phyloP scores from a whole-genome alignment of 768 basidiomycete species.

The Lactifluus echinatus region DNA sequence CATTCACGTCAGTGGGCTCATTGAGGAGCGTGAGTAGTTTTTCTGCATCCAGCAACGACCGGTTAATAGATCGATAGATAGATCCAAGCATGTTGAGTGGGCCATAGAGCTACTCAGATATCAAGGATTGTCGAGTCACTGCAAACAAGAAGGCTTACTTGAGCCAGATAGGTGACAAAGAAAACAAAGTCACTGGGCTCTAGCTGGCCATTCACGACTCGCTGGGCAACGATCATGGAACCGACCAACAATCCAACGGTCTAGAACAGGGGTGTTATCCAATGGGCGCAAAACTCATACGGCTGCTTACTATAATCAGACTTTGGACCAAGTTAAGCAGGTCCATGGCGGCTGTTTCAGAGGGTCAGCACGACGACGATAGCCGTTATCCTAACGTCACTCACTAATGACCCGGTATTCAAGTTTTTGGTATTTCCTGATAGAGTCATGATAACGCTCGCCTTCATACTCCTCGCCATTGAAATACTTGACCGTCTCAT shows the following conservation, averaged over 20 bases:
- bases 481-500: slow-evolving; percentile 85
- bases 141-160: slow-evolving; percentile 37
- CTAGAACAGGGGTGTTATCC: slow-evolving; percentile 27
- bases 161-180: slow-evolving; percentile 76
- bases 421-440: slow-evolving; percentile 62
- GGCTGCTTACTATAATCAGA: slow-evolving; percentile 57
- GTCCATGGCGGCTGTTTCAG: slow-evolving; percentile 51
- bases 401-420: slow-evolving; percentile 68
- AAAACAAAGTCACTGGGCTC: slow-evolving; percentile 59
- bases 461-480: slow-evolving; percentile 78
- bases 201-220: slow-evolving; percentile 48
- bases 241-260: slow-evolving; percentile 77
- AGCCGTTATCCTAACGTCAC: slow-evolving; percentile 22
- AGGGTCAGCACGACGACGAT: neutral
- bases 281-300: neutral
- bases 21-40: slow-evolving; percentile 72
- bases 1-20: slow-evolving; percentile 78
- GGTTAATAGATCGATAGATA: slow-evolving; percentile 69
- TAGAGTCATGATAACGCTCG: slow-evolving; percentile 59
- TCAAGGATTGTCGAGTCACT: neutral
- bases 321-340: slow-evolving; percentile 73
- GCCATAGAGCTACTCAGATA: slow-evolving; percentile 44
- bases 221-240: slow-evolving; percentile 65
- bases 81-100: slow-evolving; percentile 73
- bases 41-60: slow-evolving; percentile 76